phyloP scores from a whole-genome alignment of 805 yeast genomes.

The Wickerhamia fluorescens region DNA sequence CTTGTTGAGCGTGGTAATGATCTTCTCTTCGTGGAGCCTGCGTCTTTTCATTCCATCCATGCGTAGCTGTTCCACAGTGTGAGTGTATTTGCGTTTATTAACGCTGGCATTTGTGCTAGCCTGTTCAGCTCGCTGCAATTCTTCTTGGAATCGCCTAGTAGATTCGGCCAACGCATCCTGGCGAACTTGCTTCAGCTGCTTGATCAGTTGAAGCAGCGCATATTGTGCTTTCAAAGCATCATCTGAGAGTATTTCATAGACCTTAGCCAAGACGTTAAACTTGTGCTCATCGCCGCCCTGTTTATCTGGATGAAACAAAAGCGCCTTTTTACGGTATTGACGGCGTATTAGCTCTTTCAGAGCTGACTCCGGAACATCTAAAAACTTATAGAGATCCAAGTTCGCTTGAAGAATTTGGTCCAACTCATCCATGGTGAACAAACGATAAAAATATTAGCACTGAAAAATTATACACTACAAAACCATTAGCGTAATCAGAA shows the following conservation, averaged over 20 bases:
- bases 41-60: slow-evolving; percentile 24
- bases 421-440: slow-evolving; percentile 5
- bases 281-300: slow-evolving; percentile 13
- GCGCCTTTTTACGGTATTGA: slow-evolving; percentile 29
- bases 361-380: slow-evolving; percentile 18
- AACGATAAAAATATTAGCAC: too few species aligned
- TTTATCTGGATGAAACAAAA: slow-evolving; percentile 36
- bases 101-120: slow-evolving; percentile 3
- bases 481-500: too few species aligned
- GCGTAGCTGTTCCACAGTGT: slow-evolving; percentile 10
- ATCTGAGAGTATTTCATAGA: slow-evolving; percentile 25
- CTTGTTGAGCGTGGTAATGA: neutral
- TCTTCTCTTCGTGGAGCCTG: slow-evolving; percentile 15
- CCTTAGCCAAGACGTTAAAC: slow-evolving; percentile 24
- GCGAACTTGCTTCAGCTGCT: slow-evolving; percentile 5
- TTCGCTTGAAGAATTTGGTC: slow-evolving; percentile 15
- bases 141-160: slow-evolving; percentile 21
- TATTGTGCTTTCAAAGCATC: slow-evolving; percentile 19
- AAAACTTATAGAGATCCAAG: slow-evolving; percentile 21
- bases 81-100: slow-evolving; percentile 2
- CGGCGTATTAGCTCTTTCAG: slow-evolving; percentile 16
- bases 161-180: slow-evolving; percentile 12
- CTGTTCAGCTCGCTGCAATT: slow-evolving; percentile 21
- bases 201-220: slow-evolving; percentile 19
- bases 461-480: too few species aligned